Conservation (phyloP, 495 filamentous ascomycete species). For the Penicillium maclennaniae region DNA sequence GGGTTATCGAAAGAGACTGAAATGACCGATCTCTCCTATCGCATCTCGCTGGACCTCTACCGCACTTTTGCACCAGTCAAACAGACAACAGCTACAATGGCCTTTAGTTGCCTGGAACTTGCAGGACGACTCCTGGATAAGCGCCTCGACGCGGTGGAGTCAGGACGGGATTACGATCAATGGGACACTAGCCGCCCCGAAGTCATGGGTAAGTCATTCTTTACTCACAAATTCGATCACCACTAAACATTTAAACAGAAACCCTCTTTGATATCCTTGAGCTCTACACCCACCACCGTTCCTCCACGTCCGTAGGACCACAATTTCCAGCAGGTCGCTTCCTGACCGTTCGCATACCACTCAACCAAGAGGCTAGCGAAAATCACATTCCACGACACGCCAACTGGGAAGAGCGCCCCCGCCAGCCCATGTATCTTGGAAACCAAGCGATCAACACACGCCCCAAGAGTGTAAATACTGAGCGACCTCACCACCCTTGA, state of each 20-base stretch:
- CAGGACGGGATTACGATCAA: conserved; percentile 42
- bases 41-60: conserved; percentile 83
- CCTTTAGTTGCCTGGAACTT: conserved; percentile 77
- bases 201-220: conserved; percentile 55
- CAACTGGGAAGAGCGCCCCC: conserved; percentile 23
- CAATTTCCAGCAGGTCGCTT: conserved; percentile 68
- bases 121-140: conserved; percentile 61
- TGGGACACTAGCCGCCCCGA: conserved; percentile 63
- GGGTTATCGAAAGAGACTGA: conserved; percentile 47
- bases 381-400: conserved; percentile 53
- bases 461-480: conserved; percentile 1
- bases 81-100: conserved; percentile 73
- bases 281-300: conserved; percentile 77
- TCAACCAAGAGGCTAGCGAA: conserved; percentile 70
- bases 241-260: conserved; percentile 45
- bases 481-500: conserved; percentile 26
- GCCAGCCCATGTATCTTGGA: too few species aligned
- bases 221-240: not conserved
- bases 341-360: conserved; percentile 75
- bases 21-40: conserved; percentile 63
- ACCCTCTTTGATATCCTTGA: conserved; percentile 83
- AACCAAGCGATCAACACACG: conserved; percentile 4
- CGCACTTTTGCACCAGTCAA: conserved; percentile 91
- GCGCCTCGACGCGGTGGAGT: conserved; percentile 44
- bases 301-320: conserved; percentile 67